Conservation (phyloP, 139 green algal genomes). For the Ettlia oleoabundans region DNA sequence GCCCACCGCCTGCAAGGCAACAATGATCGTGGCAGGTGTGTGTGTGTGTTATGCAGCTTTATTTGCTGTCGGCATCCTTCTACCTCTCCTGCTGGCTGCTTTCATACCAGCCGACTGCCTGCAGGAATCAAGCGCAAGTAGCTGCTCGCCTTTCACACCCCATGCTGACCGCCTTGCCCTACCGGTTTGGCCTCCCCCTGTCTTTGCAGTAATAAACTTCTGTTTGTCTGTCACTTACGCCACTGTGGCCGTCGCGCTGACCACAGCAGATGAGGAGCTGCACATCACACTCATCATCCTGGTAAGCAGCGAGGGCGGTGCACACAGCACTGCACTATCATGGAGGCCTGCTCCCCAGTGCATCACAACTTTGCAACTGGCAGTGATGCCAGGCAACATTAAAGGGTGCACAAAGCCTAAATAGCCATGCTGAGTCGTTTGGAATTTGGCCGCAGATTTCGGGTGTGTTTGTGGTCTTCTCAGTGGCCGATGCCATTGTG, state of each 20-base stretch:
- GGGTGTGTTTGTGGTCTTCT: conserved; percentile 33
- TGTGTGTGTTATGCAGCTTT: not conserved
- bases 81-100: not conserved
- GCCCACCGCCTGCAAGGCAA: conserved; percentile 34
- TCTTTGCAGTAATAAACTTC: conserved; percentile 31
- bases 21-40: conserved; percentile 15
- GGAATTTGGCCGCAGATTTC: conserved; percentile 11
- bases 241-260: conserved; percentile 8
- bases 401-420: too few relatives aligned
- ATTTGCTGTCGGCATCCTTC: not conserved
- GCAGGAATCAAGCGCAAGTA: too few relatives aligned
- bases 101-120: too few relatives aligned
- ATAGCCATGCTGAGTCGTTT: not conserved
- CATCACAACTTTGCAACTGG: too few relatives aligned
- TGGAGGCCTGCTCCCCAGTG: not conserved
- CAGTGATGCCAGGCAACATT: too few relatives aligned
- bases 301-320: not conserved
- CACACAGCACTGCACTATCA: not conserved
- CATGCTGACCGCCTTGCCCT: not conserved
- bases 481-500: conserved; percentile 38
- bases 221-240: conserved; percentile 29
- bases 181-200: too few relatives aligned
- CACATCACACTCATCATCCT: conserved; percentile 45
- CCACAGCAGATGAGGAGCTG: conserved; percentile 30
- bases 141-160: too few relatives aligned